Base-by-base conservation (phyloP, 2,329 filamentous ascomycete genomes). In the Neopestalotiopsis sp. region DNA sequence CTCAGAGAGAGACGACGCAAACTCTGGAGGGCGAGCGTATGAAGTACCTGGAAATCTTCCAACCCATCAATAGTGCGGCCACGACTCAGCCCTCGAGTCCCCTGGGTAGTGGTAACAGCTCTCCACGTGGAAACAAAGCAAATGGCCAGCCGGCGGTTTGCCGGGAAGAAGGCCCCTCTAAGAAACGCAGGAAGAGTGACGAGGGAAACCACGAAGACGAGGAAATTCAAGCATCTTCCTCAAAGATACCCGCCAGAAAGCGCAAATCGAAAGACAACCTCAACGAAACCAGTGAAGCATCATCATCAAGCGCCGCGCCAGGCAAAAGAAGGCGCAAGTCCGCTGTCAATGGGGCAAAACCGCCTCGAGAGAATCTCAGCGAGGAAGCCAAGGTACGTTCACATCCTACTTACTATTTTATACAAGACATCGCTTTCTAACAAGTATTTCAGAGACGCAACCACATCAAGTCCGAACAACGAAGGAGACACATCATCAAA, bases 351-450 rank as follows among this genome's bases (percentile, higher is more conserved):
- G 78, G 73, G 10, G 72, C 79, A 20, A 90, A 90, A 74, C 69
- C 81, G 2, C 76, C 84, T 2, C 82, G 92, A 32, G 91, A 91
- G 75, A 97, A 97, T 73, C 94, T 97, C 72, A 96, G 80, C 88
- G 64, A 66, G 3, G 42, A 58, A 57, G 53, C 64, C 20, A 66
- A 56, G 53, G 64, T 66, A 58, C n/a, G 64, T 58, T 30, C 6
- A 12, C 7, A 24, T 24, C 17, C 30, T 14, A 53, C 10, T n/a
- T 12, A 30, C 30, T 57, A 13, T 38, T 38, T 10, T 38, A 7
- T 10, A 38, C 34, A 38, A 42, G 17, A 7, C n/a, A 61, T 5
- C 24, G 5, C 32, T 58, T 6, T 38, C 63, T 34, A 5, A 66
- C 42, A n/a, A 13, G 5, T 56, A 13, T 7, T 28, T 24, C 49